Base-by-base conservation (phyloP, 1,284 basidiomycete genomes). In the Kwoniella shivajii region DNA sequence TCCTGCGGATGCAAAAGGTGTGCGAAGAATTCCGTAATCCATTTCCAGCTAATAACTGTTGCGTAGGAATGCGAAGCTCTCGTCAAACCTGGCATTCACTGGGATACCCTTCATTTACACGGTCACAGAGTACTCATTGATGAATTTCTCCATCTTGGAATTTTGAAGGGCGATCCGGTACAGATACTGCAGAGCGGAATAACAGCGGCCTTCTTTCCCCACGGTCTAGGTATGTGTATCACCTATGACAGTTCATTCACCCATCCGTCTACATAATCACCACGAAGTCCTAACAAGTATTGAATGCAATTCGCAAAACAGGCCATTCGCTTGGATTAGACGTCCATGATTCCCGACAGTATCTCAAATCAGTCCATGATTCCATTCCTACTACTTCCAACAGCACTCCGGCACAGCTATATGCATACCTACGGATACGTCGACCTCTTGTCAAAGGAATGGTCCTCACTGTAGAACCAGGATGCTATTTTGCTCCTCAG, bases 241-340 rank as follows among this genome's bases (percentile, higher is more conserved):
- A 11, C 24, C 4, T 10, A 13, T 37, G 24, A 16, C 6, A 2
- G 14, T 27, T 22, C 7, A 22, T 14, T 4, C 2, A 24, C 18
- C 13, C 3, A 33, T 13, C 16, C 26, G n/a, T 59, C n/a, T n/a
- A n/a, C n/a, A n/a, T n/a, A n/a, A n/a, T n/a, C n/a, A n/a, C n/a
- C n/a, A n/a, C n/a, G n/a, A n/a, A n/a, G n/a, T n/a, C n/a, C n/a
- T n/a, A n/a, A n/a, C n/a, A n/a, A n/a, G n/a, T n/a, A n/a, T n/a
- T n/a, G n/a, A n/a, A n/a, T n/a, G n/a, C n/a, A n/a, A 24, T 42
- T n/a, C 16, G 29, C 11, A 20, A 4, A 33, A 5, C 39, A 39
- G 90, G 92, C 1, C 92, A 94, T 73, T 88, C 88, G 20, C 80
- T 94, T 37, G 92, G 92, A 6, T 80, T 94, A 71, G 92, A 95